Evolutionary conservation across 1,284 basidiomycete species (phyloP), one percentile per base, ranked within the genome.

Genomic region (Ganoderma meredithae): DNA sequence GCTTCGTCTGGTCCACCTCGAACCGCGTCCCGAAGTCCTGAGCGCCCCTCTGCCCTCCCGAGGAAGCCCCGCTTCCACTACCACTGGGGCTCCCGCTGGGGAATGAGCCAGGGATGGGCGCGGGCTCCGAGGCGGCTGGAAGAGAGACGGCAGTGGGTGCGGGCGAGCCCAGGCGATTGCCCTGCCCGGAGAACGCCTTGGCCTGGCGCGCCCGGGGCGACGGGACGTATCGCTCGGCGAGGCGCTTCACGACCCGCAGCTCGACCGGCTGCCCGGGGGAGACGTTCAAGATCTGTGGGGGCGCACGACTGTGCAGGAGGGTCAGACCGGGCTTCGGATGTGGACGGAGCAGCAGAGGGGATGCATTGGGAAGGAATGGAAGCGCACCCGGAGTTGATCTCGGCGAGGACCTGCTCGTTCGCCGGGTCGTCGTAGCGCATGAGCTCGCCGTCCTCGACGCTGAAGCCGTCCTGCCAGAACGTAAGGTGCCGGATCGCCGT

Each of bases 381-480:
- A 19, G 43, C 89, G 56, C 82, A 94, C 87, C 96, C 96, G 7
- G 90, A 81, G 73, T 96, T 90, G 76, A 99, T 94, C 67, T 94
- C 90, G 1, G 85, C 84, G 3, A 99, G 84, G 19, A 95, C 84
- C 68, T 88, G 86, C 55, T 90, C 85, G 75, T 96, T 91, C 6
- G 83, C 85, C 0, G 96, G 95, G 72, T 96, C 90, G 66, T 95
- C 93, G 78, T 98, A 98, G 49, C 87, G 83, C 86, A 93, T 88
- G 66, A 99, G 83, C 47, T 92, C 90, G 2, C 96, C 96, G 73
- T 97, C 95, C 75, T 97, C 96, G 66, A 99, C 89, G 58, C 91
- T 93, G 81, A 99, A 99, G 0, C 97, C 97, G 72, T 99, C 89
- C 43, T 91, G 86, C 97, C 98, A 99, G 81, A 99, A 96, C 0